Percentiles rank a stretch among this genome's conserved stretches.
Conservation (phyloP, 495 filamentous ascomycete species). For the Echria macrotheca region DNA sequence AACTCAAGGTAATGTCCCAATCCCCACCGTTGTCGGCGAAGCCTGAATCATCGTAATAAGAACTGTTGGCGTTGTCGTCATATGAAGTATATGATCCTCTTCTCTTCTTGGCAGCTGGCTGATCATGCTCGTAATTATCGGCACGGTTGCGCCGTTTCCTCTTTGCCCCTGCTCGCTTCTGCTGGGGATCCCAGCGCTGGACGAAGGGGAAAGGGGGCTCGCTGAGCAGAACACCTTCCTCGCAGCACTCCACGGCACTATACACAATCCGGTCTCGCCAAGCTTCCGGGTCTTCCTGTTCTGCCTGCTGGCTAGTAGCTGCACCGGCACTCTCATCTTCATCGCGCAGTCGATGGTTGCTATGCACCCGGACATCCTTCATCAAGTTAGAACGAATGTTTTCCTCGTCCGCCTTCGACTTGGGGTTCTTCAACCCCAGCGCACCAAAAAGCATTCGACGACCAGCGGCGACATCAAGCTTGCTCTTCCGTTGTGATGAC, state of each 20-base stretch:
- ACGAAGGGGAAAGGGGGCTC: slow-evolving; percentile 85
- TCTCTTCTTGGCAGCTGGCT: slow-evolving; percentile 44
- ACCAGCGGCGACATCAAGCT: slow-evolving; percentile 59
- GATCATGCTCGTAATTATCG: slow-evolving; percentile 28
- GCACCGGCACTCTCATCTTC: not conserved
- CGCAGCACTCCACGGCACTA: slow-evolving; percentile 75
- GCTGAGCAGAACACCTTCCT: slow-evolving; percentile 65
- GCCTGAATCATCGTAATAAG: slow-evolving; percentile 13
- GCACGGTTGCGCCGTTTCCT: slow-evolving; percentile 36
- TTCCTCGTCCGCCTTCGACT: slow-evolving; percentile 61
- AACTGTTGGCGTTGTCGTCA: slow-evolving; percentile 20
- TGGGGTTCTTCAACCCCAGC: slow-evolving; percentile 63
- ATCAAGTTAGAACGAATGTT: slow-evolving; percentile 53
- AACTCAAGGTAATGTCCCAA: slow-evolving; percentile 47
- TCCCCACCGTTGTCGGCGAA: slow-evolving; percentile 16
- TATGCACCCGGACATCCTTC: slow-evolving; percentile 30
- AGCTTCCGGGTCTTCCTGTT: slow-evolving; percentile 36
- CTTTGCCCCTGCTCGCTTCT: slow-evolving; percentile 39
- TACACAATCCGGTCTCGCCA: slow-evolving; percentile 73
- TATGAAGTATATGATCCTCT: slow-evolving; percentile 31
- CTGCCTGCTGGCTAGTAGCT: not conserved
- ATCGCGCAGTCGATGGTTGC: slow-evolving; percentile 17
- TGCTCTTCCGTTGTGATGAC: slow-evolving; percentile 13
- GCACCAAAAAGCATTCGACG: slow-evolving; percentile 66
- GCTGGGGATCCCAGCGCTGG: slow-evolving; percentile 80